Percentiles rank a stretch among this genome's conserved stretches.
Evolutionary conservation across 768 basidiomycete genomes (phyloP).

Genomic region (Tulasnella sp.): DNA sequence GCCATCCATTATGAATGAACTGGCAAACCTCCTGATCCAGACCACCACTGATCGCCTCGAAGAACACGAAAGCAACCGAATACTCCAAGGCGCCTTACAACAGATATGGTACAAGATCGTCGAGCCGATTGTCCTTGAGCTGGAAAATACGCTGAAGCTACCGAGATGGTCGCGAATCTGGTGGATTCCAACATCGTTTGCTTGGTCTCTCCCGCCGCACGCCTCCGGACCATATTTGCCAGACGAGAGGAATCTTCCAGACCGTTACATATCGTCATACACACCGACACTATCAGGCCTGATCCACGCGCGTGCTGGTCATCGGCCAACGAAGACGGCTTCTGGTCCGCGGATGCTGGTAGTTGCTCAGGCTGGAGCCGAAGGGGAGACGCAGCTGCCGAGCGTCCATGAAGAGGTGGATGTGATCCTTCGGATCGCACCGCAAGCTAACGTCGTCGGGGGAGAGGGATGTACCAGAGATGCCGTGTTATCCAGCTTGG

Average conservation of each 20-base stretch:
- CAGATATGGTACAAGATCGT: neutral
- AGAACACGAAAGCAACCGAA: no score
- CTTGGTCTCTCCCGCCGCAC: neutral
- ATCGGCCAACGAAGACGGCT: neutral
- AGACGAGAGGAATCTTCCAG: neutral
- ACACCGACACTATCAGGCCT: neutral
- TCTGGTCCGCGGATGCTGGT: neutral
- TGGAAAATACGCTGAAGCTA: neutral
- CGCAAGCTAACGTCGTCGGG: neutral
- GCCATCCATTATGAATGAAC: neutral
- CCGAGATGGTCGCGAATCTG: neutral
- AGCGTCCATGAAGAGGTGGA: neutral
- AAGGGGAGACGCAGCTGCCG: neutral
- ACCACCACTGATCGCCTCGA: no score
- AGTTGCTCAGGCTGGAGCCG: neutral
- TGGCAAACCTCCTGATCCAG: no score
- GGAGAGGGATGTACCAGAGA: neutral
- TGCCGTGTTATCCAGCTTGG: neutral
- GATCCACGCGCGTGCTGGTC: neutral
- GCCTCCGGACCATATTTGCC: neutral
- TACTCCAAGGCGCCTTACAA: neutral
- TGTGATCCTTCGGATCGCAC: neutral
- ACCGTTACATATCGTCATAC: slow-evolving; percentile 1
- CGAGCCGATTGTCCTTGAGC: neutral
- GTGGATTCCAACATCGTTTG: neutral